These are phyloP conservation scores for Cucumis sativus DNA, from an alignment of 306 rosid genomes.

Conservation along the genomic window DNA sequence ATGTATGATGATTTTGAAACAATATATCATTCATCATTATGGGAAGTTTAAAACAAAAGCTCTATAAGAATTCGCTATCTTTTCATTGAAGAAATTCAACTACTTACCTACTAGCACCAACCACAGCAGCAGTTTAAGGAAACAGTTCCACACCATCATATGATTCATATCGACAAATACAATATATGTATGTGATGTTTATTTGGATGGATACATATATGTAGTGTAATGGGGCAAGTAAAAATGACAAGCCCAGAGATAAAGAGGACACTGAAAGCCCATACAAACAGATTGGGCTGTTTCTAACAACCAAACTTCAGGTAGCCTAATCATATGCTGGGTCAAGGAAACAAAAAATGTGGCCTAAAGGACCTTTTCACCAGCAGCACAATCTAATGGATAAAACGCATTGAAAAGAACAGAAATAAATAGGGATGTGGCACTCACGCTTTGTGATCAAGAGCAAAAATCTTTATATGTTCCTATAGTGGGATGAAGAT, in stretches of 20 bases:
- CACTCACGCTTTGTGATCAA: conserved; percentile 4
- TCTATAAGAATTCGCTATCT: background rate
- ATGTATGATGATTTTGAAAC: background rate
- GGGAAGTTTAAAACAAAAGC: background rate
- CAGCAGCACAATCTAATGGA: conserved; percentile 3
- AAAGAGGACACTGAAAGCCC: background rate
- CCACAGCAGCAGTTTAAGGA: background rate
- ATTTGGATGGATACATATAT: conserved; percentile 5
- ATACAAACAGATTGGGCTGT: conserved; percentile 1
- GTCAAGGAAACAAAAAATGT: background rate
- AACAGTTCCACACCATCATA: background rate
- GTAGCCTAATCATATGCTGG: background rate
- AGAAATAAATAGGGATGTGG: conserved; percentile 3
- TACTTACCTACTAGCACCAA: background rate
- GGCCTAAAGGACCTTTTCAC: background rate
- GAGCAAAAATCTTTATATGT: background rate
- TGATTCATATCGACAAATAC: background rate
- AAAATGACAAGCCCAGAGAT: background rate
- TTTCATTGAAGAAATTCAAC: background rate
- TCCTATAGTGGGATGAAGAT: background rate
- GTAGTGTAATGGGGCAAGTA: background rate
- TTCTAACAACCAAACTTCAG: background rate
- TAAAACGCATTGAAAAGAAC: conserved; percentile 1
- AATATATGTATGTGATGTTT: background rate
- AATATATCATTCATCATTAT: background rate